Evolutionary conservation across 2,329 filamentous ascomycete species (phyloP), one percentile per base, ranked within the genome.

Genomic region (Cercospora brassicicola): DNA sequence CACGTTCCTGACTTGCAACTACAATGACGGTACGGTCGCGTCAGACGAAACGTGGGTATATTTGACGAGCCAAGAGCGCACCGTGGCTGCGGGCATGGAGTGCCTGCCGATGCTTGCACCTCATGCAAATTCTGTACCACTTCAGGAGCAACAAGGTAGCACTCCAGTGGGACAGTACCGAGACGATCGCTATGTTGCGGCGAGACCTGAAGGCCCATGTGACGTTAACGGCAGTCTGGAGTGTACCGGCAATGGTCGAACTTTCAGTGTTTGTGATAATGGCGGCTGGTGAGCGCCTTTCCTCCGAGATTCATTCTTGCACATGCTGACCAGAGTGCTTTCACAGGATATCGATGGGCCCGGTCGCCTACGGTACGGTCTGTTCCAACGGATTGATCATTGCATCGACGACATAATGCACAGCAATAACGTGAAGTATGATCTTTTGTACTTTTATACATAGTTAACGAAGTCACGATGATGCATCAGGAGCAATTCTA

Each of bases 1-100:
- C 2, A 71, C 75, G 20, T 82, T 77, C 73, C 74, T 77, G 51
- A 81, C 79, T 8, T 81, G 80, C 73, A 73, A 76, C 67, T 76
- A 75, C 69, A 73, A 73, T 55, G 71, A 73, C 60, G 73, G 69
- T 51, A 68, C 69, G 45, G 68, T 69, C 42, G 56, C 60, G 11
- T 62, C 71, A 6, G 56, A 69, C 7, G 56, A 63, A 15, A 62
- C 62, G 10, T 80, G 76, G 75, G 71, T 77, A 3, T 81, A 80
- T 23, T 45, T 65, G 23, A 61, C 23, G 66, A 74, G 70, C 15
- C 71, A 72, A 42, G 66, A 73, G 2, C 75, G 78, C 9, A 65
- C 68, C 13, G 78, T 80, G 15, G 73, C 76, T 5, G 74, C 70
- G 2, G 80, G 79, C 8, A 80, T 81, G 76, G 69, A 72, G 48